Evolutionary conservation across 306 rosid genomes (phyloP).

Genomic region (Begonia masoniana): DNA sequence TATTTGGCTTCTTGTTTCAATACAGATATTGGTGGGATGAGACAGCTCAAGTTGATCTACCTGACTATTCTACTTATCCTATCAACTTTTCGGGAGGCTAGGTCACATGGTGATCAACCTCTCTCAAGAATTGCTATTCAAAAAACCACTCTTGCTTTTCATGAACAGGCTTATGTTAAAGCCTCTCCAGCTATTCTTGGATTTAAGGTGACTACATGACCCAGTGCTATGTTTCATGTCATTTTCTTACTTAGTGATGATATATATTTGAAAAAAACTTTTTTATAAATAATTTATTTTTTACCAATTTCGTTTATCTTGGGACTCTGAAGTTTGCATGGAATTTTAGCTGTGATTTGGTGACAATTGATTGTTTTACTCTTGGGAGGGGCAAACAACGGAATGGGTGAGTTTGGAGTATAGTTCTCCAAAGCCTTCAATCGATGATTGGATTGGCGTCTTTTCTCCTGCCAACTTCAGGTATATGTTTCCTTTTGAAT

Average conservation of each 20-base stretch:
- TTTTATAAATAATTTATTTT: background rate
- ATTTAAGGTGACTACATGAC: slow-evolving; percentile 24
- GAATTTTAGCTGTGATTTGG: background rate
- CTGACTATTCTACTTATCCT: slow-evolving; percentile 27
- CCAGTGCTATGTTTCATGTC: slow-evolving; percentile 5
- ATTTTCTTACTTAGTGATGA: background rate
- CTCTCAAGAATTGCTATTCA: slow-evolving; percentile 47
- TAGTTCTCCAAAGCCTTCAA: slow-evolving; percentile 47
- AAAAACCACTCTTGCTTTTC: slow-evolving; percentile 34
- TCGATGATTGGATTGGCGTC: slow-evolving; percentile 81
- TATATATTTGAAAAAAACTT: background rate
- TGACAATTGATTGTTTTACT: slow-evolving; percentile 3
- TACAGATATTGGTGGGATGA: slow-evolving; percentile 29
- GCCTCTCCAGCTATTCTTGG: slow-evolving; percentile 52
- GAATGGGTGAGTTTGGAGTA: slow-evolving; percentile 56
- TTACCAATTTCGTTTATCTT: background rate
- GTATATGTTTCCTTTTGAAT: slow-evolving; percentile 15
- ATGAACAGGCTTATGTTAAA: slow-evolving; percentile 38
- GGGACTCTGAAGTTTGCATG: background rate
- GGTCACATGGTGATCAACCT: slow-evolving; percentile 59
- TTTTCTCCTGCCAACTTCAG: slow-evolving; percentile 89
- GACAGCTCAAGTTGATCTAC: slow-evolving; percentile 16
- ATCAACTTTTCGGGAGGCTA: slow-evolving; percentile 23
- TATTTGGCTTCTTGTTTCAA: slow-evolving; percentile 1
- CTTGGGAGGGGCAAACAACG: slow-evolving; percentile 47